Evolutionary conservation across 1,284 basidiomycete genomes (phyloP), one percentile per base, ranked within the genome.

Genomic region (Malassezia globosa): DNA sequence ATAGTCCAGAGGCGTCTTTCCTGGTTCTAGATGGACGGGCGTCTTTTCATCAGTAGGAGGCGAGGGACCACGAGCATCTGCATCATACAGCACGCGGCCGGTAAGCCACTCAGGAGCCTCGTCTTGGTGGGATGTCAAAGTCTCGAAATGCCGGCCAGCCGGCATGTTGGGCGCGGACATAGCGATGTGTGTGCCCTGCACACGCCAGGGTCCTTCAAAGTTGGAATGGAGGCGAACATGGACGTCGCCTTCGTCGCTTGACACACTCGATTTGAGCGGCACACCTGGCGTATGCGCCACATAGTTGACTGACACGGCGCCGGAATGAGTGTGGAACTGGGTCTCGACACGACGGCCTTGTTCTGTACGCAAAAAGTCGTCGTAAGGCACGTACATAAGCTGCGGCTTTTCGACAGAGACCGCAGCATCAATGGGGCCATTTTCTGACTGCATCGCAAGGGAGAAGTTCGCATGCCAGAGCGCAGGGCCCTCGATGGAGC

Each of bases 391-490:
- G 13, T 48, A 44, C 4, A 25, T 14, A 1, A 57, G 37, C 19
- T 51, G 48, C 4, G 63, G 59, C 39, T 46, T 56, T 23, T 60
- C 47, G 29, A 64, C 55, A 1, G 44, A 42, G 22, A 64, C 46
- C 6, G 42, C 53, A 16, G 59, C 60, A 26, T 59, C 49, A 37
- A 64, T 52, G 10, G 47, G 38, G n/a, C 60, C 60, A 1, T 50
- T 51, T 4, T 43, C 41, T 10, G 58, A 49, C 7, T 31, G 42
- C 21, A 64, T 36, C 1, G 36, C 38, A 14, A 64, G 52, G 5
- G 63, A 58, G 40, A 59, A 52, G 27, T 64, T 64, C 16, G 55
- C 61, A 22, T 56, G 22, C 40, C 41, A 54, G 1, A 36, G 27
- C 19, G 48, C 52, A 8, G n/a, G 23, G 22, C 38, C 48, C 8